A percentile compares a stretch with the other conserved stretches of the same genome.
These are phyloP conservation scores for Takakia lepidozioides DNA, from an alignment of 225 moss, liverwort and hornwort species.

Conservation along the genomic window DNA sequence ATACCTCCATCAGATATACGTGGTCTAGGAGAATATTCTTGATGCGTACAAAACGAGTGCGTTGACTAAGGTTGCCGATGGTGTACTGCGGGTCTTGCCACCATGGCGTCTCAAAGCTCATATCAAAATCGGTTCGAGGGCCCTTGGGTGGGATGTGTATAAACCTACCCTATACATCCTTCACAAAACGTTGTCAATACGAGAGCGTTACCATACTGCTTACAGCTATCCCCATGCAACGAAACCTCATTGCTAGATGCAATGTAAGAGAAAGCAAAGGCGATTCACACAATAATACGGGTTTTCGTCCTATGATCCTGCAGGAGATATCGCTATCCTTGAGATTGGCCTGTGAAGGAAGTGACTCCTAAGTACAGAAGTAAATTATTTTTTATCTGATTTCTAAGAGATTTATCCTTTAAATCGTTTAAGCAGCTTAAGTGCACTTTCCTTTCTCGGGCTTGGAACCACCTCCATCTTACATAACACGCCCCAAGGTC, in stretches of 20 bases:
- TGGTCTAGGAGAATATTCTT: conserved; percentile 54
- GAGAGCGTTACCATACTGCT: neutral
- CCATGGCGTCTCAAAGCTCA: conserved; percentile 48
- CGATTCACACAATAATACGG: no score
- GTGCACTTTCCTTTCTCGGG: no score
- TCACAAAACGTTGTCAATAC: conserved; percentile 6
- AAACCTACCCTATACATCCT: conserved; percentile 46
- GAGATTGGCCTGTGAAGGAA: no score
- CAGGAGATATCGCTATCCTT: no score
- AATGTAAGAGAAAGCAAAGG: no score
- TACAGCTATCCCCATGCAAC: no score
- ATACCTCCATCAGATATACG: conserved; percentile 45
- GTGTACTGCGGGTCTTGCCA: conserved; percentile 41
- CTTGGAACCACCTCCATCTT: neutral
- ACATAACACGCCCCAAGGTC: neutral
- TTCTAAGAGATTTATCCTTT: no score
- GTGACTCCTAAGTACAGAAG: no score
- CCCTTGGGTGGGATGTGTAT: conserved; percentile 49
- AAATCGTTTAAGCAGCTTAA: no score
- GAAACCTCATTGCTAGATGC: no score
- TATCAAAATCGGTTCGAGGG: conserved; percentile 49
- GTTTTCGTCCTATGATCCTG: no score
- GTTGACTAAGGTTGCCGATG: conserved; percentile 40
- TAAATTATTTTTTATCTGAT: no score
- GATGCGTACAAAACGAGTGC: conserved; percentile 34